Conservation (phyloP, 495 filamentous ascomycete genomes). For the Oleoguttula mirabilis region DNA sequence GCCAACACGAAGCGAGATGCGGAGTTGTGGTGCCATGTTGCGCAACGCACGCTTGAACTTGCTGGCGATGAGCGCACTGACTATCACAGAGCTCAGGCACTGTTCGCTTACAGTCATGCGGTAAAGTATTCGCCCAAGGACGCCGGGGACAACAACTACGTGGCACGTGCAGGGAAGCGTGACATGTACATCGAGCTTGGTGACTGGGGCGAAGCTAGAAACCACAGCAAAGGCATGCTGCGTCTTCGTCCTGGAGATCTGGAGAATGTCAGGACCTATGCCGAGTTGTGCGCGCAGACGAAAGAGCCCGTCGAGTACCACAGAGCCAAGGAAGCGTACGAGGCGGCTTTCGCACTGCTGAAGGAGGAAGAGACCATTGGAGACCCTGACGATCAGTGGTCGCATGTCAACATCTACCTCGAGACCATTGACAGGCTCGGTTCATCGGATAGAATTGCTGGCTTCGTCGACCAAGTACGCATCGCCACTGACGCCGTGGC, state of each 20-base stretch:
- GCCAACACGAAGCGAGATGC: constrained; percentile 59
- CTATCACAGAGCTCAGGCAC: neutral
- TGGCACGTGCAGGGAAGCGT: constrained; percentile 49
- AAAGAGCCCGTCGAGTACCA: constrained; percentile 45
- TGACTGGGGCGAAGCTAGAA: constrained; percentile 42
- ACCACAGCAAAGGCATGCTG: constrained; percentile 53
- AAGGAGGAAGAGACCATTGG: constrained; percentile 36
- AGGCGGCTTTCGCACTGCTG: constrained; percentile 44
- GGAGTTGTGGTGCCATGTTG: constrained; percentile 55
- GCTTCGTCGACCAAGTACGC: neutral
- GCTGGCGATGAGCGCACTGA: constrained; percentile 33
- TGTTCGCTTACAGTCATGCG: neutral
- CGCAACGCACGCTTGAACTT: constrained; percentile 51
- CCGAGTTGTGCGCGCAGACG: constrained; percentile 40
- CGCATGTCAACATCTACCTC: constrained; percentile 69
- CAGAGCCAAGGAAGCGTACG: constrained; percentile 49
- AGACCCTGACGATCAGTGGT: constrained; percentile 57
- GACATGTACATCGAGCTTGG: constrained; percentile 47
- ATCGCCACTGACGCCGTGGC: constrained; percentile 41
- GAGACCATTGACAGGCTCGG: constrained; percentile 49
- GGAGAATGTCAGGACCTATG: constrained; percentile 49
- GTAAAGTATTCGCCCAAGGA: neutral
- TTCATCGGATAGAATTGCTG: constrained; percentile 34
- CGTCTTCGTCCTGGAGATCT: constrained; percentile 46
- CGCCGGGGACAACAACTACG: constrained; percentile 31